Base-by-base conservation (phyloP, 1,139 yeast species). In the Diutina scorzettiae region DNA sequence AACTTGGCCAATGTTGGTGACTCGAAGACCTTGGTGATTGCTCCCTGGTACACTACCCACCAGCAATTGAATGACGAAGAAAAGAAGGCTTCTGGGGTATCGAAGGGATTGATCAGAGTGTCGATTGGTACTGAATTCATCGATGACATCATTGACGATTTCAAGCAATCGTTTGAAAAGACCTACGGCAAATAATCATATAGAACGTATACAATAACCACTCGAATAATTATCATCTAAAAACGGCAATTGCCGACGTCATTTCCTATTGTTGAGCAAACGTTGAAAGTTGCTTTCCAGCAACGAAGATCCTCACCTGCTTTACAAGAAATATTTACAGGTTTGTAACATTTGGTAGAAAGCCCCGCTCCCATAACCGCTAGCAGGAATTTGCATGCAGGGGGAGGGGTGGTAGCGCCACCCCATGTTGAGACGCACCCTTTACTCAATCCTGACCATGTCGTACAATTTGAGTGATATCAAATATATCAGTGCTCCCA, bases 1-100 rank as follows among this genome's bases (percentile, higher is more conserved):
- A 85, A 87, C 67, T 75, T 91, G 59, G 97, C 98, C 45, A 91
- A 91, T 56, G 96, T 91, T 46, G 97, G 98, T 58, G 98, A 91
- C 58, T 78, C 89, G 43, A 91, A 89, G 69, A 85, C 97, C 37
- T 73, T 91, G 58, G 94, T 89, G 45, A 89, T 91, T 62, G 89
- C 96, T 46, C 98, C 97, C 50, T 87, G 80, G 70, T 86, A 75
- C 64, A 91, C 97, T 42, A 91, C 97, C 20, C 98, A 91, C 63
- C 86, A 86, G 59, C 97, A 91, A 68, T 74, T 91, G 57, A 60
- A 68, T 37, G 87, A 84, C 34, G 82, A 79, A 49, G 97, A 87
- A 65, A 86, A 83, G 66, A 46, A 64, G 42, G 76, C 80, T 14
- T 71, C 93, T 43, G 96, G 96, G 63, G 96, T 89, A 45, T 73